Evolutionary conservation across 306 rosid species (phyloP), one percentile per base, ranked within the genome.

Genomic region (Argentina anserina): DNA sequence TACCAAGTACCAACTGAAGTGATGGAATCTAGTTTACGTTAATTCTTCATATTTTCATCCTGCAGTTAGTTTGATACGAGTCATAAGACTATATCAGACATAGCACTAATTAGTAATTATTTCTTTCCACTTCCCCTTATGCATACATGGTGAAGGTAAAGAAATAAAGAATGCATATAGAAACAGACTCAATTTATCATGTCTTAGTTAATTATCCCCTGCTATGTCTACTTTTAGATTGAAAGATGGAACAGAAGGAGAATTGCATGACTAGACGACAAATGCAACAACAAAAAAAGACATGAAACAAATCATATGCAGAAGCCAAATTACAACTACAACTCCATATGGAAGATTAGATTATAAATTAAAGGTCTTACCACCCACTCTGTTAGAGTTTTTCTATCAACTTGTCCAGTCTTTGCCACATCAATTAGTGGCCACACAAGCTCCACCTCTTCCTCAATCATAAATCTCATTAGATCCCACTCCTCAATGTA

Each of bases 351-450:
- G 29, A 37, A 69, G 20, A 17, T 11, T 25, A 70, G 26, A 56
- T 46, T 14, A 65, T 50, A 71, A 20, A 13, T 42, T 40, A 71
- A 65, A 76, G 68, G 68, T 71, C 91, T 80, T 81, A 94, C 99
- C 97, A 91, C 85, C 97, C 97, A 90, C 46, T 82, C 70, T 64
- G 90, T 89, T 21, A 91, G 81, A 74, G 92, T 82, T 75, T 88
- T 87, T 81, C 84, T 77, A 60, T 93, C 88, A 56, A 90, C 80
- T 25, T 21, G 77, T 45, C 91, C 84, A 0, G 86, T 74, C 65
- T 88, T 94, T 13, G 82, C 62, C 42, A 81, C 72, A 3, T 85
- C 89, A 43, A 94, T 73, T 40, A 87, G 83, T 20, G 95, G 96
- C 62, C 81, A 77, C 58, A 95, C 88, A 65, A 81, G 73, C 45